Evolutionary conservation across 2,329 filamentous ascomycete genomes (phyloP).

Genomic region (Calonectria pteridis): DNA sequence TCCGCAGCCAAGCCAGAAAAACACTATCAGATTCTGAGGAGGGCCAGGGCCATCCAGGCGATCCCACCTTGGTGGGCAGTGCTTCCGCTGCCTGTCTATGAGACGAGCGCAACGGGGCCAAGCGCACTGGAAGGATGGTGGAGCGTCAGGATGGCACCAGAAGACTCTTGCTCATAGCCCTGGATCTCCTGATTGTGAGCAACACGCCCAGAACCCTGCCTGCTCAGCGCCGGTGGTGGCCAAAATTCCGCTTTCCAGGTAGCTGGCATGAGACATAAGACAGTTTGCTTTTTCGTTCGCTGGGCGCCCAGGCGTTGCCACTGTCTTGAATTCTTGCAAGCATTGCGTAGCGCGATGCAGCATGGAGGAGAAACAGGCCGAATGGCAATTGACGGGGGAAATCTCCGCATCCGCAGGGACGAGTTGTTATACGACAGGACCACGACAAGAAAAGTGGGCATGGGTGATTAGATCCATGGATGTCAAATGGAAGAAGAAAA

Average conservation of each 20-base stretch:
- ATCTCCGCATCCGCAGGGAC: slow-evolving; percentile 1
- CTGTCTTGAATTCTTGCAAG: not conserved
- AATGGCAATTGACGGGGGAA: slow-evolving; percentile 12
- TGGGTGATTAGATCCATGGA: not conserved
- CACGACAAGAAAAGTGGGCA: not conserved
- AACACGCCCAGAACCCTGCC: not conserved
- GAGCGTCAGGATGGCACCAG: slow-evolving; percentile 11
- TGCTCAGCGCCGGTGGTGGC: not conserved
- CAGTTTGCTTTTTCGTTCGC: slow-evolving; percentile 11
- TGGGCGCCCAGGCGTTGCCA: not conserved
- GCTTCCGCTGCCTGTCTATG: not conserved
- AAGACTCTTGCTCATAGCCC: not conserved
- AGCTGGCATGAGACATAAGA: not conserved
- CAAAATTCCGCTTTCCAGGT: slow-evolving; percentile 11
- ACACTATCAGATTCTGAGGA: slow-evolving; percentile 15
- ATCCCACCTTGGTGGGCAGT: slow-evolving; percentile 12
- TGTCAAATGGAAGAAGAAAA: slow-evolving; percentile 1
- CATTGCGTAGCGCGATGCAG: not conserved
- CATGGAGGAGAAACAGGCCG: slow-evolving; percentile 20
- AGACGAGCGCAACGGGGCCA: not conserved
- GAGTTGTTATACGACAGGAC: slow-evolving; percentile 1
- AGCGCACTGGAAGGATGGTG: not conserved
- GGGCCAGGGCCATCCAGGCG: slow-evolving; percentile 4
- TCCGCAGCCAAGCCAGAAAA: slow-evolving; percentile 6
- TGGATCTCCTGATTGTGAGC: slow-evolving; percentile 18